Conservation (phyloP, 371 early-diverging fungal genomes). For the Sporodiniella umbellata region DNA sequence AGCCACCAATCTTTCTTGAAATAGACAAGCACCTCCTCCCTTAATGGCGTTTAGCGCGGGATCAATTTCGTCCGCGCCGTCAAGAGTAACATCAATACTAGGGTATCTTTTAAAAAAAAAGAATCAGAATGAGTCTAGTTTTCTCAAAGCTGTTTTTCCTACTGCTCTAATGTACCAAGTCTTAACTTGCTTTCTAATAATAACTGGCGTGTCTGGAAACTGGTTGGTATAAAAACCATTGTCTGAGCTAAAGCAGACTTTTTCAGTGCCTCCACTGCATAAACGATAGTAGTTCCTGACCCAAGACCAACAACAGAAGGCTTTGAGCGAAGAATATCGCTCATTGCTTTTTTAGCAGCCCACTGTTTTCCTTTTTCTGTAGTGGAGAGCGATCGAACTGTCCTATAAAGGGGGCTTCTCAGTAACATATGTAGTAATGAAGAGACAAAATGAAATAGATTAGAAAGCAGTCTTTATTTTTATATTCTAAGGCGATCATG, state of each 20-base stretch:
- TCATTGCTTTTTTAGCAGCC: constrained; percentile 81
- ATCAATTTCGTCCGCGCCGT: constrained; percentile 92
- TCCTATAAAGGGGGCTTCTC: background rate
- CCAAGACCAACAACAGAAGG: constrained; percentile 82
- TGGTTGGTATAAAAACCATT: constrained; percentile 83
- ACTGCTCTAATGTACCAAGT: constrained; percentile 66
- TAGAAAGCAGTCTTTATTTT: background rate
- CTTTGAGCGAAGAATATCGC: constrained; percentile 59
- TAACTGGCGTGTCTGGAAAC: constrained; percentile 81
- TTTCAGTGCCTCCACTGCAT: constrained; percentile 66
- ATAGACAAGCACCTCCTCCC: constrained; percentile 91
- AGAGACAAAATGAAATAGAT: no score
- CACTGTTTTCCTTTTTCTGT: constrained; percentile 59
- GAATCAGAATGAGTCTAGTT: no score
- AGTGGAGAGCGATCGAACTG: background rate
- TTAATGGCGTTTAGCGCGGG: constrained; percentile 81
- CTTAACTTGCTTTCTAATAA: constrained; percentile 62
- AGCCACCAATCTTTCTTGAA: constrained; percentile 91
- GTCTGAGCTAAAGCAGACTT: constrained; percentile 7
- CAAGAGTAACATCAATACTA: constrained; percentile 82
- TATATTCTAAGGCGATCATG: background rate
- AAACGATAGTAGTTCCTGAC: constrained; percentile 86
- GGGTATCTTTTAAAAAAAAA: constrained; percentile 75
- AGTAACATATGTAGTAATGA: no score
- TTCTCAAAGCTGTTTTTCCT: constrained; percentile 18